Percentiles rank a stretch among this genome's conserved stretches.
phyloP scores from a whole-genome alignment of 1,284 basidiomycete genomes.

The Marasmius sp. region DNA sequence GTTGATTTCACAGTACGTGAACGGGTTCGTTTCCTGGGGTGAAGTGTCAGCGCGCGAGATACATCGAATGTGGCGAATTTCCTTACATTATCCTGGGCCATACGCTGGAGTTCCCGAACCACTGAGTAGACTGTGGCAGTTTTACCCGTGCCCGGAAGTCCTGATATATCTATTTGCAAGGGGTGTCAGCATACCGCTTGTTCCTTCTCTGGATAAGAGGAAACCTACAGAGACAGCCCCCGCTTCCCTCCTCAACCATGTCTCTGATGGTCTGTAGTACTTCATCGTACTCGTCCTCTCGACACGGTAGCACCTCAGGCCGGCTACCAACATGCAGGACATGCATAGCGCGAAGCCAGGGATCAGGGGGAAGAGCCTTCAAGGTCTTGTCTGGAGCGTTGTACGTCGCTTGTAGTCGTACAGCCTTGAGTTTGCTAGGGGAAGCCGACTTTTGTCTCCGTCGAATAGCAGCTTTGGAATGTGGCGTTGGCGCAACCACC shows the following conservation, averaged over 20 bases:
- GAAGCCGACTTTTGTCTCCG: slow-evolving; percentile 34
- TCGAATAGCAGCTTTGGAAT: slow-evolving; percentile 61
- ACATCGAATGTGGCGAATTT: background rate
- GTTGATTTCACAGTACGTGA: slow-evolving; percentile 98
- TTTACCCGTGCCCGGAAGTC: slow-evolving; percentile 97
- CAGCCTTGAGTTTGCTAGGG: slow-evolving; percentile 29
- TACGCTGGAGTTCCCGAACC: slow-evolving; percentile 82
- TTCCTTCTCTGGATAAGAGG: background rate
- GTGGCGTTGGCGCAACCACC: slow-evolving; percentile 60
- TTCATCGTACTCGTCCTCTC: slow-evolving; percentile 84
- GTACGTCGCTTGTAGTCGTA: slow-evolving; percentile 34
- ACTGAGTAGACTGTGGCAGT: slow-evolving; percentile 97
- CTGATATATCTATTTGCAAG: slow-evolving; percentile 78
- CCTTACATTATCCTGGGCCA: slow-evolving; percentile 78
- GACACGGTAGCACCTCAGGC: slow-evolving; percentile 87
- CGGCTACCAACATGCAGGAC: slow-evolving; percentile 92
- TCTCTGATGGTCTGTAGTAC: slow-evolving; percentile 83
- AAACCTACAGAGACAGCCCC: slow-evolving; percentile 90
- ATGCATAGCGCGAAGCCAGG: slow-evolving; percentile 84
- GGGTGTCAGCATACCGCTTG: background rate
- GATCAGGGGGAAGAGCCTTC: slow-evolving; percentile 61
- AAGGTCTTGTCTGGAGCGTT: slow-evolving; percentile 34
- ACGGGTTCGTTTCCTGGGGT: slow-evolving; percentile 83
- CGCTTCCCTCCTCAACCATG: slow-evolving; percentile 88
- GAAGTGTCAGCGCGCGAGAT: background rate